These are phyloP conservation scores for Neonectria punicea DNA, from an alignment of 2,329 filamentous ascomycete genomes.

Conservation along the genomic window DNA sequence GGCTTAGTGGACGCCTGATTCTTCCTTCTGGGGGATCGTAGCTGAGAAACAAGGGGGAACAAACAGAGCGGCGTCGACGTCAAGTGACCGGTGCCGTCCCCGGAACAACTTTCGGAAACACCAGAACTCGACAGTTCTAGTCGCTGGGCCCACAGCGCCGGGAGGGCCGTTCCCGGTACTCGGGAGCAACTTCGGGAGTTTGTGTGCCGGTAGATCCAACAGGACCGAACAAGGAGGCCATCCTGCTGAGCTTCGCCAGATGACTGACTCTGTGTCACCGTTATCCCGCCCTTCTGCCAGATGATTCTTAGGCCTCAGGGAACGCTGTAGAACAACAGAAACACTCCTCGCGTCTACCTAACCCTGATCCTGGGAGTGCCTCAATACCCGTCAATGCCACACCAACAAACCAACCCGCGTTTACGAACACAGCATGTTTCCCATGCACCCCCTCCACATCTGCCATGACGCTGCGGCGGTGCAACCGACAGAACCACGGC, in stretches of 20 bases:
- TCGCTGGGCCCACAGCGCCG: conserved; percentile 2
- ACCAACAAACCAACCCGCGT: conserved; percentile 12
- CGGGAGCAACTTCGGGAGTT: background rate
- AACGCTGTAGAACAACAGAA: conserved; percentile 9
- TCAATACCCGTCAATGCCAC: conserved; percentile 23
- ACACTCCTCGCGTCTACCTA: background rate
- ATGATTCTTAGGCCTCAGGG: background rate
- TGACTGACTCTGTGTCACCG: background rate
- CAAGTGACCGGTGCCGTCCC: background rate
- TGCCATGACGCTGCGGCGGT: background rate
- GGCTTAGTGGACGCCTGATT: background rate
- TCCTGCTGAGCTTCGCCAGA: conserved; percentile 7
- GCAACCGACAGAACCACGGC: background rate
- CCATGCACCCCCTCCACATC: conserved; percentile 16
- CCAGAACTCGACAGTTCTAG: background rate
- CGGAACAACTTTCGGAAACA: background rate
- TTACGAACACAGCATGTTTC: conserved; percentile 18
- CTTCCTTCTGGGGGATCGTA: too few relatives aligned
- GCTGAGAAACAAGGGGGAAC: too few relatives aligned
- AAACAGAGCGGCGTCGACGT: background rate
- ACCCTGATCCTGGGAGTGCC: conserved; percentile 8
- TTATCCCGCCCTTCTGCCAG: background rate
- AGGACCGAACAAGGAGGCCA: background rate
- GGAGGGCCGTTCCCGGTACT: background rate
- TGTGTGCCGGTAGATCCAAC: conserved; percentile 6